A percentile compares a stretch with the other conserved stretches of the same genome.
These are phyloP conservation scores for Barbatosphaeria neglecta DNA, from an alignment of 495 filamentous ascomycete genomes.

Conservation along the genomic window DNA sequence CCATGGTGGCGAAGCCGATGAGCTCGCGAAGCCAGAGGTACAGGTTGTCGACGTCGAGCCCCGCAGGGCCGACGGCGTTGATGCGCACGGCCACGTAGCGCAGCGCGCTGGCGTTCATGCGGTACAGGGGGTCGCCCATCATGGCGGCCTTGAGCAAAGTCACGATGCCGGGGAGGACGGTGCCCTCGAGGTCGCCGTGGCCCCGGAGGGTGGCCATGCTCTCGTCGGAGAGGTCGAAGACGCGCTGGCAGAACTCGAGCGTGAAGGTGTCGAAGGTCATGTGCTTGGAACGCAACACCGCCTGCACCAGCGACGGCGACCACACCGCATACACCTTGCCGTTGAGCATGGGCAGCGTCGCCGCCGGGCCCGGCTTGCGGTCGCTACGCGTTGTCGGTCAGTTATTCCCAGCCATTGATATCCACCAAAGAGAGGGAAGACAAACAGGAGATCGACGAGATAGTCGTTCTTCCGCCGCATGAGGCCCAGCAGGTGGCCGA, in stretches of 20 bases:
- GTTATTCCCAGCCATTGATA: too few species aligned
- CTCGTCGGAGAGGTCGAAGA: conserved; percentile 1
- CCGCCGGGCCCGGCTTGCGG: conserved; percentile 3
- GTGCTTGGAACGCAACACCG: conserved; percentile 14
- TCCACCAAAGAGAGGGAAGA: too few species aligned
- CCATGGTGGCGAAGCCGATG: conserved; percentile 16
- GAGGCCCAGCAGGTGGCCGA: conserved; percentile 17
- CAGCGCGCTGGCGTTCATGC: conserved; percentile 3
- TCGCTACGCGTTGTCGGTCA: too few species aligned
- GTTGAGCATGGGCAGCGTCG: conserved; percentile 12
- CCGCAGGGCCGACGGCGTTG: not conserved
- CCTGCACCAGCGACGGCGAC: conserved; percentile 17
- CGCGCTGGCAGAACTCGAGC: conserved; percentile 2
- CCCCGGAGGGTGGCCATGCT: not conserved
- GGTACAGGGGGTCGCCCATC: conserved; percentile 1
- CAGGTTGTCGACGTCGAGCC: conserved; percentile 7
- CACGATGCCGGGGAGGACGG: conserved; percentile 1
- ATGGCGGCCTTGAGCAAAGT: conserved; percentile 3
- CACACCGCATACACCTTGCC: conserved; percentile 14
- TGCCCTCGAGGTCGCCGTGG: not conserved
- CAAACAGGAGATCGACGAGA: conserved; percentile 6
- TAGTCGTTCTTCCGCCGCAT: conserved; percentile 12
- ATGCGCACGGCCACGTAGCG: conserved; percentile 1
- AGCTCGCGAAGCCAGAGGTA: conserved; percentile 17
- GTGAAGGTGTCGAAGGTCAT: conserved; percentile 4